Evolutionary conservation across 108 stramenopile species (phyloP).

Genomic region (Cyclotella cryptica): DNA sequence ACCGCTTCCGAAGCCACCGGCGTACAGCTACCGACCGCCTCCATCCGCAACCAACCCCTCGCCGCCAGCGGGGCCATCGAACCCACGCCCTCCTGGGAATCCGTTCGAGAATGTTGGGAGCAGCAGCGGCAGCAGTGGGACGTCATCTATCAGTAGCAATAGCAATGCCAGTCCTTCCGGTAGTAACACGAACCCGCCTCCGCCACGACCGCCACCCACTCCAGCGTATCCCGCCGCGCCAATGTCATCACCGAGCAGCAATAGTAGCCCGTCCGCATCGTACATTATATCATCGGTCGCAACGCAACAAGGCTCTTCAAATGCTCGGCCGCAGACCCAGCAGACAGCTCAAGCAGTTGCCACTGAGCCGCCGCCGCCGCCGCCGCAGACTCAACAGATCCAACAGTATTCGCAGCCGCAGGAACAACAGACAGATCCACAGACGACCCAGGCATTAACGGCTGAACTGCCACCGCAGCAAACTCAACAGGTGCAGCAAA

Average conservation of each 20-base stretch:
- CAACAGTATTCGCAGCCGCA: background rate
- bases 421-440: background rate
- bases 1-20: background rate
- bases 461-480: background rate
- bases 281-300: too few species aligned
- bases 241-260: background rate
- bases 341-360: background rate
- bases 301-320: too few species aligned
- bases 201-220: background rate
- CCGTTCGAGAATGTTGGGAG: slow-evolving; percentile 6
- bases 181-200: background rate
- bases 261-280: too few species aligned
- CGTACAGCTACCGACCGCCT: background rate
- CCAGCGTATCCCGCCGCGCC: background rate
- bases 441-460: too few species aligned
- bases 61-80: background rate
- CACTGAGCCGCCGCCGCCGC: background rate
- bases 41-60: background rate
- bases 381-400: background rate
- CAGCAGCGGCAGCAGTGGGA: too few species aligned
- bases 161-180: background rate
- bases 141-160: background rate
- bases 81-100: background rate
- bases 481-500: background rate
- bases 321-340: background rate